Conservation (phyloP, 148 eudicot genomes). For the Euryodendron excelsum region DNA sequence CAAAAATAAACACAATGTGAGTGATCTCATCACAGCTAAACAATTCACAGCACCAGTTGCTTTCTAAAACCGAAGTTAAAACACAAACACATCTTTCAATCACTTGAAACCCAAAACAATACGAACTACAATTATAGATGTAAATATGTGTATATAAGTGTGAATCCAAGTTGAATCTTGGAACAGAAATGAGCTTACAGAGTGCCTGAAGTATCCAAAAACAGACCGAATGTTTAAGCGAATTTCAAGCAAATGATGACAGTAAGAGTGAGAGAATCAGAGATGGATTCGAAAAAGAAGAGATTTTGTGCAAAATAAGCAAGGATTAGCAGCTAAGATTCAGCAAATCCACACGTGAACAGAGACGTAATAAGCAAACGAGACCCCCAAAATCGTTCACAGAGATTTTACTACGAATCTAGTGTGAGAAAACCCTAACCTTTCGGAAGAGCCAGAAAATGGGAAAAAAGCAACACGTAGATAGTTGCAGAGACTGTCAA, state of each 20-base stretch:
- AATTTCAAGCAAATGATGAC: conserved; percentile 15
- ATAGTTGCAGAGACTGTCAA: conserved; percentile 25
- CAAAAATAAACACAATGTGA: neutral
- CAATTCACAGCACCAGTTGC: neutral
- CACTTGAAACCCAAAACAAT: neutral
- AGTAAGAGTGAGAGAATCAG: neutral
- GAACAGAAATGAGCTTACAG: neutral
- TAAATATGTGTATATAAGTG: neutral
- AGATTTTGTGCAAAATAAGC: neutral
- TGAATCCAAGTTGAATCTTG: conserved; percentile 1
- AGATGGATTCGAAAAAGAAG: no score
- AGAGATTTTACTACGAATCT: conserved; percentile 5
- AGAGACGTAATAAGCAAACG: neutral
- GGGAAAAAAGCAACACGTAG: conserved; percentile 22
- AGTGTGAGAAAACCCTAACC: conserved; percentile 19
- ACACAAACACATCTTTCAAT: neutral
- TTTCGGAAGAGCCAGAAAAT: conserved; percentile 10
- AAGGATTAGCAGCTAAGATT: no score
- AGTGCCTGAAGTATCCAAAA: neutral
- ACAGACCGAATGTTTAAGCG: conserved; percentile 16
- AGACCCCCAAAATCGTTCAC: neutral
- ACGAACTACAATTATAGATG: neutral
- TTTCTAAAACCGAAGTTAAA: neutral
- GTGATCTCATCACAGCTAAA: conserved; percentile 11
- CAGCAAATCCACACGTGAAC: neutral